Evolutionary conservation across 768 basidiomycete species (phyloP), one percentile per base, ranked within the genome.

Genomic region (Hericium rajendrae): DNA sequence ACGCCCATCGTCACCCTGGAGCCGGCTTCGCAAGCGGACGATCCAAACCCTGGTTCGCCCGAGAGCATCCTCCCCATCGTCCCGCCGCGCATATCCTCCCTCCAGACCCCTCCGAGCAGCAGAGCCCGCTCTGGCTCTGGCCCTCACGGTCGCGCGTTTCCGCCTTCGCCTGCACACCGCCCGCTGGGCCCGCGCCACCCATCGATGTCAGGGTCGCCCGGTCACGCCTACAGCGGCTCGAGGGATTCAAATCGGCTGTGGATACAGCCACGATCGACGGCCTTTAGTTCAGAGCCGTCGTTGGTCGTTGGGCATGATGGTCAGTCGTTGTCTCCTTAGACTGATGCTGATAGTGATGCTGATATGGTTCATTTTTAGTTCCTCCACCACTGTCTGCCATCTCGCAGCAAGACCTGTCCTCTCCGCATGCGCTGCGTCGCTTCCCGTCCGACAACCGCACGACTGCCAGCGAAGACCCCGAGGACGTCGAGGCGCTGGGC

Each of bases 231-330:
- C 48, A 70, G 75, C 16, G 65, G 69, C 11, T 74, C 72, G 55
- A 71, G 73, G 15, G 76, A 77, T 26, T 64, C 64, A 15, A 64
- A 73, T 28, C 76, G 76, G 52, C 74, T 88, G 49, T 79, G 81
- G 8, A 79, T 81, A n/a, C 78, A 85, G 57, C 85, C 84, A 65
- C 83, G 83, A 40, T 83, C 85, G 39, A 81, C 79, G 5, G 87
- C 88, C 50, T 90, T 86, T 51, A 86, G 78, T 59, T 91, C 89
- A 51, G 89, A 91, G 69, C 89, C 89, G n/a, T 90, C 88, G 4
- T 75, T 91, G 48, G 68, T 91, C 52, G 76, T 83, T 32, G 73
- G 73, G 39, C 80, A 82, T 57, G 84, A 82, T 39, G 65, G 67
- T 12, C 74, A 62, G 62, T 71, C 43, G 69, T 61, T 40, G 22